These are phyloP conservation scores for Capsicum pubescens DNA, from an alignment of 257 asterid genomes.

Conservation along the genomic window DNA sequence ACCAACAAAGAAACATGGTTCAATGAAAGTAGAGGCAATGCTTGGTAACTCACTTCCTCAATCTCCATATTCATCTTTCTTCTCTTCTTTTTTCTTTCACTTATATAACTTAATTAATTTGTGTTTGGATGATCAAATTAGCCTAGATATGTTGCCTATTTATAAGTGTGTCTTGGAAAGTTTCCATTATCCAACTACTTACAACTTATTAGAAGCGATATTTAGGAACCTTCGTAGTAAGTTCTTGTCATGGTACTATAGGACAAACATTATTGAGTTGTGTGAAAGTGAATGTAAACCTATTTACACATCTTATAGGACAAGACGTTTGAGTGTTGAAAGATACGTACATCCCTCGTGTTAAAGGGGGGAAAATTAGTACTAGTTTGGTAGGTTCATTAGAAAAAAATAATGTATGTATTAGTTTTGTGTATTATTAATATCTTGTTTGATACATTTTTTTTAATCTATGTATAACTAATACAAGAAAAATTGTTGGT, in stretches of 20 bases:
- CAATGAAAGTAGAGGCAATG: conserved; percentile 44
- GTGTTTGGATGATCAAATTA: not conserved
- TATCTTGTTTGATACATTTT: too few relatives aligned
- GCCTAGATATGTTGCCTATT: not conserved
- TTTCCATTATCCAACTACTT: not conserved
- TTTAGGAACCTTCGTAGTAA: not conserved
- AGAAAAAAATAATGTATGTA: too few relatives aligned
- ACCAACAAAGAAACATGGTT: conserved; percentile 48
- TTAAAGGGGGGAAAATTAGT: too few relatives aligned
- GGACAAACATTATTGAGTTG: not conserved
- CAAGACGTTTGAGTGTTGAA: too few relatives aligned
- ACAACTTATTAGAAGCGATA: not conserved
- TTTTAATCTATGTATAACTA: too few relatives aligned
- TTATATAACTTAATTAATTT: not conserved
- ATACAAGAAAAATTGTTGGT: too few relatives aligned
- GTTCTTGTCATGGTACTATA: not conserved
- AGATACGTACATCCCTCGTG: too few relatives aligned
- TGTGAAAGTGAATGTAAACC: too few relatives aligned
- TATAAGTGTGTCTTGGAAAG: not conserved
- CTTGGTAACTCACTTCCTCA: conserved; percentile 19
- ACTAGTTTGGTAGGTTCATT: too few relatives aligned
- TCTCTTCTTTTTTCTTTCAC: not conserved
- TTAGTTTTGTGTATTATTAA: too few relatives aligned
- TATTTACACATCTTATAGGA: too few relatives aligned
- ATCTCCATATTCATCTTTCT: not conserved